Conservation (phyloP, 169 alveolate genomes). For the Plasmodium gonderi region DNA sequence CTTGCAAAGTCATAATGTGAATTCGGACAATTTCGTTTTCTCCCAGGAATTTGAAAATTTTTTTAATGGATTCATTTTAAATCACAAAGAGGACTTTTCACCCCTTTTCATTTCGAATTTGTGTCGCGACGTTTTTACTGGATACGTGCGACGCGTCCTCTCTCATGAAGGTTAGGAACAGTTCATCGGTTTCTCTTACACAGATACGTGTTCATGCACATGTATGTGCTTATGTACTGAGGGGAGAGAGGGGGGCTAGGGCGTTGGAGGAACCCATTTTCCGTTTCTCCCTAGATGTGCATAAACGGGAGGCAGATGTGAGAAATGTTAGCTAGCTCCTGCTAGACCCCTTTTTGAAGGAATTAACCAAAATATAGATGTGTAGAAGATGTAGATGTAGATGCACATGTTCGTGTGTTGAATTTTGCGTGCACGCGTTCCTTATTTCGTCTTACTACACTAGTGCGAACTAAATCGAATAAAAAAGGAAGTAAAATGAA, state of each 20-base stretch:
- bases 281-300: too few species aligned
- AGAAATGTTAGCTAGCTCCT: too few species aligned
- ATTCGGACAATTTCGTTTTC: constrained; percentile 1
- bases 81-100: not conserved
- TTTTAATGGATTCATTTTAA: constrained; percentile 15
- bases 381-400: too few species aligned
- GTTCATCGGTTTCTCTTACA: not conserved
- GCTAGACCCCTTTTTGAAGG: too few species aligned
- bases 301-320: too few species aligned
- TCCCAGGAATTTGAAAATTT: constrained; percentile 9
- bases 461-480: too few species aligned
- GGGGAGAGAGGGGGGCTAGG: not conserved
- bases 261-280: too few species aligned
- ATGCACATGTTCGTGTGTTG: too few species aligned
- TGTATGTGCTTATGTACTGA: not conserved
- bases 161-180: constrained; percentile 3
- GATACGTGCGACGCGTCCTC: not conserved
- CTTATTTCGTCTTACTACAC: too few species aligned
- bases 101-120: constrained; percentile 33
- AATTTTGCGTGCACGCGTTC: too few species aligned
- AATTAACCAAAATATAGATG: too few species aligned
- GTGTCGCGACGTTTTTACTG: constrained; percentile 6
- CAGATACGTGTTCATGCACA: not conserved
- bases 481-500: too few species aligned
- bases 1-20: constrained; percentile 6